Conservation (phyloP, 2,329 filamentous ascomycete species). For the Aspergillus felis region DNA sequence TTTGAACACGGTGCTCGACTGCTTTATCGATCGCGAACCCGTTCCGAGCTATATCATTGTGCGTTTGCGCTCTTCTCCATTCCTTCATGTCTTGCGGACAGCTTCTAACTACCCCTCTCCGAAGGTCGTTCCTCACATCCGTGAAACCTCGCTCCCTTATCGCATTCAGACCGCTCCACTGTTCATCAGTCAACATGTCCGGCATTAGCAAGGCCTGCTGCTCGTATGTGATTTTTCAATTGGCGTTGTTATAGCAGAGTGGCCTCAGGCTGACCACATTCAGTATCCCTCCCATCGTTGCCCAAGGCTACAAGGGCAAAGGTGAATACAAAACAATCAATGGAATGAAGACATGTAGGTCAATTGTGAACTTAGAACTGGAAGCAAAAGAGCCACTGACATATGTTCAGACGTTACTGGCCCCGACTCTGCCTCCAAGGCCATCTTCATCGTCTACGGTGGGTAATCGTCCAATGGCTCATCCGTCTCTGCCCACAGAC, state of each 20-base stretch:
- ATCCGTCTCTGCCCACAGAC: neutral
- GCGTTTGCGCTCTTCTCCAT: neutral
- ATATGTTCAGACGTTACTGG: slow-evolving; percentile 50
- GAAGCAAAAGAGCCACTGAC: neutral
- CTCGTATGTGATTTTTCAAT: slow-evolving; percentile 31
- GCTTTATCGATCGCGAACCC: neutral
- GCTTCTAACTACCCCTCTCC: slow-evolving; percentile 21
- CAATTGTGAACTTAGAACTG: neutral
- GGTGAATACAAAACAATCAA: slow-evolving; percentile 57
- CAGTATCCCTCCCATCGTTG: slow-evolving; percentile 41
- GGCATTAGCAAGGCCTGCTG: slow-evolving; percentile 44
- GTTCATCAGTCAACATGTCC: slow-evolving; percentile 31
- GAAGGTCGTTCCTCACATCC: slow-evolving; percentile 17
- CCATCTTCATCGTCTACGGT: slow-evolving; percentile 55
- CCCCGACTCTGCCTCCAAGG: slow-evolving; percentile 52
- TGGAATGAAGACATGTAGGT: slow-evolving; percentile 59
- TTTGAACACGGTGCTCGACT: neutral
- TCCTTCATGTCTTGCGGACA: slow-evolving; percentile 16
- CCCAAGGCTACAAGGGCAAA: slow-evolving; percentile 51
- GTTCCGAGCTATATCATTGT: neutral
- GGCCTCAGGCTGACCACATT: neutral
- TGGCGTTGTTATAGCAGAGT: neutral
- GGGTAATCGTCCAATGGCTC: slow-evolving; percentile 5
- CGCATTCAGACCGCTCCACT: slow-evolving; percentile 16
- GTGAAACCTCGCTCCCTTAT: slow-evolving; percentile 6